Evolutionary conservation across 2,329 filamentous ascomycete genomes (phyloP), one percentile per base, ranked within the genome.

Genomic region (Paracoccidioides brasiliensis): DNA sequence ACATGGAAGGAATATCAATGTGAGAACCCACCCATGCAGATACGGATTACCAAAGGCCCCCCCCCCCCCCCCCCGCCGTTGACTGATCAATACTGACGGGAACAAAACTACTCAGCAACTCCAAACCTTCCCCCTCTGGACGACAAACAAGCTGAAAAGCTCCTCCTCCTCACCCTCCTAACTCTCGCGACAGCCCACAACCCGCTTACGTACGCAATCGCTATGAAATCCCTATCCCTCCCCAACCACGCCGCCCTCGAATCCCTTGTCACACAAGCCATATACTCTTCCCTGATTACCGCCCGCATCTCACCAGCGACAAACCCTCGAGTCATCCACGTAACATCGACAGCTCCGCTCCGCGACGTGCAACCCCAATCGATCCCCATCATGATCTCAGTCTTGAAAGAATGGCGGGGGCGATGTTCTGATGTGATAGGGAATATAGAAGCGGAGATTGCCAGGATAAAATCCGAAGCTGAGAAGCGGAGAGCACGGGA

Each of bases 241-340:
- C 66, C 79, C 35, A 81, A 80, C 38, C 68, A 80, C 30, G 79
- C 85, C 44, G 82, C 87, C 46, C 82, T 98, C 55, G 93, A 98
- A 75, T 81, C 85, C 61, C 81, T 96, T 58, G 83, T 97, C 62
- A 93, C 91, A 62, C 83, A 83, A 41, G 86, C 90, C 63, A 86
- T 96, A 66, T 97, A 96, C 74, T 83, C 86, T 5, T 87, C 86
- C 43, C 80, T 98, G 2, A 74, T 98, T 51, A 79, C 81, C 42
- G 91, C 85, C 5, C 90, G 88, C 43, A 84, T 98, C 55, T 90
- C 95, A 67, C 90, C 93, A 3, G 88, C 96, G 67, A 88, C 90
- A 3, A 81, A 81, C 56, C 79, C 84, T 55, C 81, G 85, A 38
- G 78, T 80, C 58, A 85, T 97, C 28, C 81, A 85, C 66, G 83